Evolutionary conservation across 768 basidiomycete species (phyloP).

Genomic region (Leccinum incarnatum): DNA sequence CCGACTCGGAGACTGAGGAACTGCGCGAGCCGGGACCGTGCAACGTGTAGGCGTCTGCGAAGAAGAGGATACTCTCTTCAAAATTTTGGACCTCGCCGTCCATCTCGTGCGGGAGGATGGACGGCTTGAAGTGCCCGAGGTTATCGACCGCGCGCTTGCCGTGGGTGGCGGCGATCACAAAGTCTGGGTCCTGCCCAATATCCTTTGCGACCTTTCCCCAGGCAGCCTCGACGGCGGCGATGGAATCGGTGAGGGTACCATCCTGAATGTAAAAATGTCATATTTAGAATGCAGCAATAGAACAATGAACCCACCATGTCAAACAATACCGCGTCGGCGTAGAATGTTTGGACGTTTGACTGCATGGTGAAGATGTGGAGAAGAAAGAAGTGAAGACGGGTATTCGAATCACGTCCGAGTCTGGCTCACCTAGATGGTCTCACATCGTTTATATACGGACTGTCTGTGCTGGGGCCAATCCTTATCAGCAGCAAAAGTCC

Average conservation of each 20-base stretch:
- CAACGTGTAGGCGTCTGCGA: constrained; percentile 55
- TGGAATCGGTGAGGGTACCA: constrained; percentile 72
- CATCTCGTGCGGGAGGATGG: constrained; percentile 54
- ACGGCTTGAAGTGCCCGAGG: constrained; percentile 57
- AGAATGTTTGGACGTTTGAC: constrained; percentile 37
- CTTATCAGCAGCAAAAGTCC: constrained; percentile 6
- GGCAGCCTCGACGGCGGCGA: constrained; percentile 70
- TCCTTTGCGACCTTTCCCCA: constrained; percentile 72
- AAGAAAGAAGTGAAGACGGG: not conserved
- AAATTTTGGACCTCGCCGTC: constrained; percentile 57
- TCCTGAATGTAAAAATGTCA: constrained; percentile 42
- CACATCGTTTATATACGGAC: constrained; percentile 24
- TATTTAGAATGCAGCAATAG: constrained; percentile 9
- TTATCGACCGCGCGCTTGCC: constrained; percentile 79
- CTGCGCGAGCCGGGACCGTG: constrained; percentile 40
- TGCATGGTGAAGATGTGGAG: constrained; percentile 18
- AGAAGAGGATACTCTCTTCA: constrained; percentile 63
- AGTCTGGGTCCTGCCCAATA: constrained; percentile 62
- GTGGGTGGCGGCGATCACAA: constrained; percentile 74
- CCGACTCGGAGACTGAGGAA: constrained; percentile 13
- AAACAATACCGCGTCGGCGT: constrained; percentile 59
- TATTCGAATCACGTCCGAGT: constrained; percentile 9
- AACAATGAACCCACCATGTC: constrained; percentile 52
- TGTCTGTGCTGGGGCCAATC: not conserved
- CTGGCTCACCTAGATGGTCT: constrained; percentile 7